Percentiles rank a stretch among this genome's conserved stretches.
phyloP scores from a whole-genome alignment of 2,329 filamentous ascomycete species.

The Lasiodiplodia sp. region DNA sequence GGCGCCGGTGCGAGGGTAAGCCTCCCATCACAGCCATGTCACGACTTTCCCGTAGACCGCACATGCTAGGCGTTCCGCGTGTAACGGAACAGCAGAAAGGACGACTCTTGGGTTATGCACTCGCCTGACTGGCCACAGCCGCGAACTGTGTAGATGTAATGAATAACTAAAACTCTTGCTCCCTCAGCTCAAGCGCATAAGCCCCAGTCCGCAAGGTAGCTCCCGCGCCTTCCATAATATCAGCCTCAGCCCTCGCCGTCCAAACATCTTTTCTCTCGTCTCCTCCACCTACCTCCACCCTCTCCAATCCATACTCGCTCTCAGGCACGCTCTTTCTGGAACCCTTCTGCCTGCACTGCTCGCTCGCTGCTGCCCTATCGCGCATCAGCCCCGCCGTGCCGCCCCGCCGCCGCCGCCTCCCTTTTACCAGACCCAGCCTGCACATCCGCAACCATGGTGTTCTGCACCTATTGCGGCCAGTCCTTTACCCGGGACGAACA shows the following conservation, averaged over 20 bases:
- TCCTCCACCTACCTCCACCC: not conserved
- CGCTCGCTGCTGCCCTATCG: not conserved
- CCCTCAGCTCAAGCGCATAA: conserved; percentile 32
- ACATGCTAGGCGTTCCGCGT: conserved; percentile 43
- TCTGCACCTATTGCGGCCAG: conserved; percentile 62
- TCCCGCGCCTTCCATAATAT: conserved; percentile 29
- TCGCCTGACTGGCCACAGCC: conserved; percentile 26
- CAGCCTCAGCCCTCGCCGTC: conserved; percentile 24
- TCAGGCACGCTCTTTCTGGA: not conserved
- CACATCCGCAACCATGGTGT: conserved; percentile 52
- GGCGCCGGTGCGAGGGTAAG: conserved; percentile 30
- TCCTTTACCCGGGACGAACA: conserved; percentile 62
- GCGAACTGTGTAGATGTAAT: conserved; percentile 29
- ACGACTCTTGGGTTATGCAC: conserved; percentile 42
- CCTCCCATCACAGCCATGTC: conserved; percentile 31
- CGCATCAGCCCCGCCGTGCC: not conserved
- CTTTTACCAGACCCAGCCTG: conserved; percentile 22
- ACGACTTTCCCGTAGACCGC: conserved; percentile 35
- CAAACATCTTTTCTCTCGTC: conserved; percentile 3
- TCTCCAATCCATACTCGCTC: not conserved
- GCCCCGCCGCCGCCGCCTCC: not conserved
- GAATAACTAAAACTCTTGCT: conserved; percentile 30
- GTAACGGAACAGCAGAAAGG: conserved; percentile 37
- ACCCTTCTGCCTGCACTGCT: too few species aligned
- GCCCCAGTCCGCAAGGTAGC: conserved; percentile 28